Base-by-base conservation (phyloP, 768 basidiomycete species). In the Boletales sp. region DNA sequence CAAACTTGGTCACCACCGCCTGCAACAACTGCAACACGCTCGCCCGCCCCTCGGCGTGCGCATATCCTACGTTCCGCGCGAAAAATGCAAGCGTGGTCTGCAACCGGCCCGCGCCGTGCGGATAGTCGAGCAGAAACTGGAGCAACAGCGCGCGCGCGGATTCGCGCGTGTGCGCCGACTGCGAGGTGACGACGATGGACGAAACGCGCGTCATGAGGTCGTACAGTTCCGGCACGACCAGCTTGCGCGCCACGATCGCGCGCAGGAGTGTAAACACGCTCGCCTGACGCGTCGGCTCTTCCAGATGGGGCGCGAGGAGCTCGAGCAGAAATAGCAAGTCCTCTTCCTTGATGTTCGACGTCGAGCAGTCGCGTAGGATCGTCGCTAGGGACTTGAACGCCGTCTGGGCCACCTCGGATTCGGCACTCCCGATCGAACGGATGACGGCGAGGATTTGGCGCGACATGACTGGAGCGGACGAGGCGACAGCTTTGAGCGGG, bases 41-140 rank as follows among this genome's bases (percentile, higher is more conserved):
- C 46, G 82, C 77, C 34, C 94, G 81, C 2, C 97, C 97, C 53
- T 84, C 90, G 61, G 97, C 93, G 65, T 90, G 83, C 36, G 84
- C 79, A 63, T 97, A 99, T 3, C 90, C 85, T 34, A 97, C 71
- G 63, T 98, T 98, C 63, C 87, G 90, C 18, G 91, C 90, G 30
- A 99, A 76, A 72, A 97, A 97, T 0, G 84, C 78, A 82, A 99
- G 90, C 55, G 90, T 88, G 34, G 83, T 86, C 35, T 83, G 86
- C 8, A 99, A 76, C 12, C 95, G 84, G 2, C 90, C 91, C 57
- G 90, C 87, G 8, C 95, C 94, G 67, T 98, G 95, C 3, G 95
- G 95, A 62, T 98, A 99, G 59, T 99, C 95, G 10, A 98, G 81
- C 42, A 98, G 74, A 77, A 99, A 99, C 62, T 94, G 92, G 35